Percentiles rank a stretch among this genome's conserved stretches.
Conservation (phyloP, 2,329 filamentous ascomycete genomes). For the Exutisphaerella laricina region DNA sequence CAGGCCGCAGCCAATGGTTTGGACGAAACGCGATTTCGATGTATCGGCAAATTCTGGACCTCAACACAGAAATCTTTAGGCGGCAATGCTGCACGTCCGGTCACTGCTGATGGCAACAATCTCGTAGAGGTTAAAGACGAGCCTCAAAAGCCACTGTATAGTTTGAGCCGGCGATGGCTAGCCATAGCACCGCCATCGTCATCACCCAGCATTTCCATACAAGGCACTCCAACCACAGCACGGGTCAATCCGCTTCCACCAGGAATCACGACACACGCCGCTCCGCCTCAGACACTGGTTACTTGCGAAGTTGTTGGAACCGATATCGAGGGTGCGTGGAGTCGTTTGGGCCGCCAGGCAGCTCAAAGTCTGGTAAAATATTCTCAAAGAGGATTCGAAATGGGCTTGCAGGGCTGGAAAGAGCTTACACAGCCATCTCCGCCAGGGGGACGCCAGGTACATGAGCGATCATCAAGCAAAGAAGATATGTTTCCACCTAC, state of each 20-base stretch:
- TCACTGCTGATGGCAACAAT: neutral
- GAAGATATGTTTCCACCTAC: slow-evolving; percentile 61
- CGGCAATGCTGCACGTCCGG: neutral
- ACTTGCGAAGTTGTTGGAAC: slow-evolving; percentile 68
- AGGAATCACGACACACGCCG: slow-evolving; percentile 54
- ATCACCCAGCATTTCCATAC: slow-evolving; percentile 63
- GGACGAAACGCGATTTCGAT: slow-evolving; percentile 47
- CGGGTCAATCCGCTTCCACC: slow-evolving; percentile 49
- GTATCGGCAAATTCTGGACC: slow-evolving; percentile 89
- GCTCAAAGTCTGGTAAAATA: slow-evolving; percentile 76
- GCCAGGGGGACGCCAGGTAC: slow-evolving; percentile 31
- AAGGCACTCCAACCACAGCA: slow-evolving; percentile 56
- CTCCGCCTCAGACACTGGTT: slow-evolving; percentile 62
- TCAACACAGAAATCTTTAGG: slow-evolving; percentile 47
- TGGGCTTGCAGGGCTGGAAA: slow-evolving; percentile 71
- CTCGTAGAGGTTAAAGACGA: slow-evolving; percentile 12
- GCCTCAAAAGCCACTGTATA: slow-evolving; percentile 54
- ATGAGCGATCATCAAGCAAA: slow-evolving; percentile 16
- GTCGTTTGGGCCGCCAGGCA: slow-evolving; percentile 55
- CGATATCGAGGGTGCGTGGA: slow-evolving; percentile 50
- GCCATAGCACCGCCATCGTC: slow-evolving; percentile 70
- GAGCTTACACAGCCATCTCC: slow-evolving; percentile 63
- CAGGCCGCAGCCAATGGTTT: slow-evolving; percentile 26
- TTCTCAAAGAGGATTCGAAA: slow-evolving; percentile 51
- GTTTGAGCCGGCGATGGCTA: slow-evolving; percentile 68